A percentile compares a stretch with the other conserved stretches of the same genome.
These are phyloP conservation scores for Phialophora tarda DNA, from an alignment of 2,329 filamentous ascomycete species.

Conservation along the genomic window DNA sequence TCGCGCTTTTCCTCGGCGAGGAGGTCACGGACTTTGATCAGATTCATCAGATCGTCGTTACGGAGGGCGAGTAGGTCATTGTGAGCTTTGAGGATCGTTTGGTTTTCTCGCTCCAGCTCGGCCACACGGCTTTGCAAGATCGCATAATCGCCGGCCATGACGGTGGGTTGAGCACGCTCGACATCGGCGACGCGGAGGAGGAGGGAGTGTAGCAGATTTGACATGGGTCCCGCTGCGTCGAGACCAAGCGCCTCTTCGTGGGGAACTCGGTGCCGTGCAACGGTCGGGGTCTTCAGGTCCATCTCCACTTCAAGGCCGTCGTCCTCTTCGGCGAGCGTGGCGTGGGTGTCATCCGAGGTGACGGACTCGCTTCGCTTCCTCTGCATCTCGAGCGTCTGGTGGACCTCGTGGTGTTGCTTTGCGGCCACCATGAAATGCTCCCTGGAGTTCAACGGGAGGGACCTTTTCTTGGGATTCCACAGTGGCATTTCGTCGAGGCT, in stretches of 20 bases:
- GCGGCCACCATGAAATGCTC: conserved; percentile 21
- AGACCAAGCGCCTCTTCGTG: not conserved
- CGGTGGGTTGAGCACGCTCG: conserved; percentile 38
- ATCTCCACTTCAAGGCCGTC: conserved; percentile 12
- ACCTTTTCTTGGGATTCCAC: conserved; percentile 11
- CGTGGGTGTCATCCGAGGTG: conserved; percentile 10
- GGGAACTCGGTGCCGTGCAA: not conserved
- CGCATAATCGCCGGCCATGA: conserved; percentile 48
- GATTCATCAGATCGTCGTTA: conserved; percentile 52
- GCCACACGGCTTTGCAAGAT: conserved; percentile 43
- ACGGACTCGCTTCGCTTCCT: conserved; percentile 15
- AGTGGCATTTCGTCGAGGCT: conserved; percentile 15
- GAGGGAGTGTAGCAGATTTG: conserved; percentile 28
- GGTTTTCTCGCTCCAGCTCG: conserved; percentile 48
- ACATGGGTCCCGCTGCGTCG: conserved; percentile 27
- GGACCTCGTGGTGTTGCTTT: conserved; percentile 13
- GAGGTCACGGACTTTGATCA: conserved; percentile 50
- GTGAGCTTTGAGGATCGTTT: conserved; percentile 45
- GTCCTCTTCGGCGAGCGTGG: conserved; percentile 17
- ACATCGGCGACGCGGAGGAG: conserved; percentile 27
- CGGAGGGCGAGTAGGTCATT: conserved; percentile 50
- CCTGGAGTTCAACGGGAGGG: conserved; percentile 12
- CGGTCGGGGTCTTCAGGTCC: conserved; percentile 32
- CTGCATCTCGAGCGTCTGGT: conserved; percentile 14
- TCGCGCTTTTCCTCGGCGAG: conserved; percentile 49